Evolutionary conservation across 257 asterid species (phyloP), one percentile per base, ranked within the genome.

Genomic region (Salvia rosmarinus): DNA sequence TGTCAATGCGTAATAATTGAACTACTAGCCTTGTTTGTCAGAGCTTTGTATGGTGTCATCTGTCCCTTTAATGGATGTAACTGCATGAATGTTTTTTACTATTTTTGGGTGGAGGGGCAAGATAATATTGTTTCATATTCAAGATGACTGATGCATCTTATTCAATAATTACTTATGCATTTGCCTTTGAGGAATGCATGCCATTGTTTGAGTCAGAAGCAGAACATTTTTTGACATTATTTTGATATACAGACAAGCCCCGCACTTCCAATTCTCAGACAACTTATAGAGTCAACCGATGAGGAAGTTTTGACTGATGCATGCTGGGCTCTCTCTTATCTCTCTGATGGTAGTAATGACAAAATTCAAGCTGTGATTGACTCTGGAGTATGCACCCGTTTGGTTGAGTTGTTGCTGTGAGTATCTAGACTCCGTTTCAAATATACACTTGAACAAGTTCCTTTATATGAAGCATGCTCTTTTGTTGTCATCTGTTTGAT

Each of bases 231-330:
- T 6, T 78, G 60, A 83, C 73, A 39, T 47, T 80, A 14, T 23
- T 16, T 57, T 65, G 47, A 37, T 77, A 37, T 75, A 55, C 90
- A 92, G 98, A 85, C 89, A 4, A 90, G 77, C 69, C 96, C 96
- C 16, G 94, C 98, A 4, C 96, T 92, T 75, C 97, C 97, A 30
- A 56, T 85, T 76, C 98, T 92, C 77, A 80, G 77, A 65, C 92
- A 79, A 44, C 96, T 92, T 69, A 71, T 90, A 57, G 84, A 84
- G 67, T 88, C 96, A 32, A 85, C 75, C 57, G 98, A 92, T 82
- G 98, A 92, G 70, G 98, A 92, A 84, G 96, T 92, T 54, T 56
- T 90, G 63, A 90, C 96, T 39, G 98, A 92, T 82, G 94, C 96
- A 43, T 92, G 96, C 56, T 92, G 96, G 98, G 96, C 98, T 1